Evolutionary conservation across 1,139 yeast species (phyloP).

Genomic region (Yamadazyma atmosphaerica): DNA sequence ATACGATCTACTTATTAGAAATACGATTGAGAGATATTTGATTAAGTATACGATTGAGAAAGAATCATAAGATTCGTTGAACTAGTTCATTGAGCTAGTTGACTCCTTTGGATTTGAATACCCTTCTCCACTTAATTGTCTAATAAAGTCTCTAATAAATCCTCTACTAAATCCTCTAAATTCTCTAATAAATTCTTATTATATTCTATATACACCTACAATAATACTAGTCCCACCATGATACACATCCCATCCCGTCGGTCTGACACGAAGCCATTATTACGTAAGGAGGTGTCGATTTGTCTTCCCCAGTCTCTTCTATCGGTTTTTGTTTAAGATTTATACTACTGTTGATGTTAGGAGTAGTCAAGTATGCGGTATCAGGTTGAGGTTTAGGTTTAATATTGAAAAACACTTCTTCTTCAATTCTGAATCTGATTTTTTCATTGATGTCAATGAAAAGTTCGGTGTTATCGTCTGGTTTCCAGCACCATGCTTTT

Average conservation of each 20-base stretch:
- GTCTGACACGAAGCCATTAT: conserved; percentile 89
- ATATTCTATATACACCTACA: neutral
- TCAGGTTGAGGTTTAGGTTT: conserved; percentile 51
- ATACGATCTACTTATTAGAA: neutral
- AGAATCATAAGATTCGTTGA: too few relatives aligned
- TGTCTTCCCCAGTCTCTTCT: conserved; percentile 25
- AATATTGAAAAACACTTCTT: conserved; percentile 79
- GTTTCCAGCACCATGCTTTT: conserved; percentile 94
- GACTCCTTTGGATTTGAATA: too few relatives aligned
- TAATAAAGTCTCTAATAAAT: too few relatives aligned
- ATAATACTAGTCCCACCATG: conserved; percentile 80
- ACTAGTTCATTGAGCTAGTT: too few relatives aligned
- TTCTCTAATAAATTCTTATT: neutral
- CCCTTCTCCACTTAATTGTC: too few relatives aligned
- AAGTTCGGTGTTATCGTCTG: conserved; percentile 69
- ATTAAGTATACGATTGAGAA: too few relatives aligned
- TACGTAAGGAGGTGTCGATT: conserved; percentile 71
- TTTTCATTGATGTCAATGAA: conserved; percentile 88
- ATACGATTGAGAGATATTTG: too few relatives aligned
- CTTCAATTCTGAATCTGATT: conserved; percentile 86
- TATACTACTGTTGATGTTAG: conserved; percentile 37
- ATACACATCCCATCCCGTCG: conserved; percentile 93
- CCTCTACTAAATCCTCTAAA: too few relatives aligned
- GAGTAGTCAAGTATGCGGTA: conserved; percentile 16
- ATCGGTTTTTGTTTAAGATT: conserved; percentile 33